Percentiles rank a stretch among this genome's conserved stretches.
These are phyloP conservation scores for Fusarium anguioides DNA, from an alignment of 2,329 filamentous ascomycete species.

Conservation along the genomic window DNA sequence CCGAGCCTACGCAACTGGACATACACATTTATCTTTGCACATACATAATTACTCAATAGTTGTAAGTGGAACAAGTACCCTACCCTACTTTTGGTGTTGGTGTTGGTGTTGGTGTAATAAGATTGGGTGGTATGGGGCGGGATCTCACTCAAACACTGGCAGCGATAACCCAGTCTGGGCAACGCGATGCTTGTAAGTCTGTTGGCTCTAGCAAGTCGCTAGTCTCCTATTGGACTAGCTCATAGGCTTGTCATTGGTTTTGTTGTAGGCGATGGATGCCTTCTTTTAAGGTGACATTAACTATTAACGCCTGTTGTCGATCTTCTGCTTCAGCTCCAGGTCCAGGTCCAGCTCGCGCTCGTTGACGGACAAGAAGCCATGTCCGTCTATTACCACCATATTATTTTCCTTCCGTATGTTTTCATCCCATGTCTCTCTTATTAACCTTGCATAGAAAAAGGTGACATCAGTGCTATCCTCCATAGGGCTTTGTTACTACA, in stretches of 20 bases:
- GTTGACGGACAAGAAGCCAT: background rate
- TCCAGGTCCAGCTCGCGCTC: background rate
- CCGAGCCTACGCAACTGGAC: background rate
- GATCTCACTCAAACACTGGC: background rate
- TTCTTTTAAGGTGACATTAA: background rate
- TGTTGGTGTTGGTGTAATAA: background rate
- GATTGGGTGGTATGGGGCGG: background rate
- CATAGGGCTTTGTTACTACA: background rate
- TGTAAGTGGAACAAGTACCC: background rate
- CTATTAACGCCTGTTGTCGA: background rate
- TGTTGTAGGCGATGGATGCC: conserved; percentile 3
- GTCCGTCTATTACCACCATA: background rate
- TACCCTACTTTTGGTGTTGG: background rate
- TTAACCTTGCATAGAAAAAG: background rate
- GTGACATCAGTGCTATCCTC: background rate
- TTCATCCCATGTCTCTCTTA: background rate
- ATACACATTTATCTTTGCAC: background rate
- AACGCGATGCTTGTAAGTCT: conserved; percentile 23
- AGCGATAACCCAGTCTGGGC: conserved; percentile 5
- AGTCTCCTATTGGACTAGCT: background rate
- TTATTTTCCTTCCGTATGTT: background rate
- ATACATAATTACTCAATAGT: background rate
- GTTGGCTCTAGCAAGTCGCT: conserved; percentile 16
- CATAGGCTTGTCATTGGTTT: background rate
- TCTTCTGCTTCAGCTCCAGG: background rate